phyloP scores from a whole-genome alignment of 1,139 yeast species.

The Candida frijolesensis region DNA sequence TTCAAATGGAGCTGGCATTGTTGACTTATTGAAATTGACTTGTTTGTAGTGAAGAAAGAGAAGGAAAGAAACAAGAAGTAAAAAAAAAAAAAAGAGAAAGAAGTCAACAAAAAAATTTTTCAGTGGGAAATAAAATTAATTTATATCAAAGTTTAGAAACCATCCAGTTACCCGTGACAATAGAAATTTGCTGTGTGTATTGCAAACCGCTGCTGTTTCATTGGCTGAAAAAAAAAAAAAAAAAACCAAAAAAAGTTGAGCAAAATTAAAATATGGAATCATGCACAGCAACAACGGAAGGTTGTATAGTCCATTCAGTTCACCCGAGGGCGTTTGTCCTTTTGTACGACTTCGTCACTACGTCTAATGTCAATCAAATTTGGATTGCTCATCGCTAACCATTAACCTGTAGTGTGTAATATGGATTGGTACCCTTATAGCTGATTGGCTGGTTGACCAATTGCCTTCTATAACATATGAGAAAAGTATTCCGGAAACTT shows the following conservation, averaged over 20 bases:
- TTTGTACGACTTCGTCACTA: too few species aligned
- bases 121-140: neutral
- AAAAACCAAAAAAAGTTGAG: neutral
- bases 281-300: neutral
- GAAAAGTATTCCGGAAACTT: neutral
- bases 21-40: conserved; percentile 5
- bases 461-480: neutral
- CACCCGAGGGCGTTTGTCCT: too few species aligned
- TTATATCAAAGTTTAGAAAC: neutral
- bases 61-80: neutral
- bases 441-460: neutral
- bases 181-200: conserved; percentile 1
- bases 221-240: conserved; percentile 8
- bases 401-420: too few species aligned
- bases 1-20: conserved; percentile 67
- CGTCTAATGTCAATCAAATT: too few species aligned
- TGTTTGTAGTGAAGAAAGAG: neutral
- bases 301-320: too few species aligned
- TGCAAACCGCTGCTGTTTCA: conserved; percentile 10
- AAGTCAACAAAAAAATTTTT: neutral
- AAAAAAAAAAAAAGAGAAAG: neutral
- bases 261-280: neutral
- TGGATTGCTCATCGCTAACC: too few species aligned
- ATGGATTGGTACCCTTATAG: neutral
- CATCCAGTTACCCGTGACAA: neutral